Evolutionary conservation across 768 basidiomycete genomes (phyloP), one percentile per base, ranked within the genome.

Genomic region (Leccinum uliginosum): DNA sequence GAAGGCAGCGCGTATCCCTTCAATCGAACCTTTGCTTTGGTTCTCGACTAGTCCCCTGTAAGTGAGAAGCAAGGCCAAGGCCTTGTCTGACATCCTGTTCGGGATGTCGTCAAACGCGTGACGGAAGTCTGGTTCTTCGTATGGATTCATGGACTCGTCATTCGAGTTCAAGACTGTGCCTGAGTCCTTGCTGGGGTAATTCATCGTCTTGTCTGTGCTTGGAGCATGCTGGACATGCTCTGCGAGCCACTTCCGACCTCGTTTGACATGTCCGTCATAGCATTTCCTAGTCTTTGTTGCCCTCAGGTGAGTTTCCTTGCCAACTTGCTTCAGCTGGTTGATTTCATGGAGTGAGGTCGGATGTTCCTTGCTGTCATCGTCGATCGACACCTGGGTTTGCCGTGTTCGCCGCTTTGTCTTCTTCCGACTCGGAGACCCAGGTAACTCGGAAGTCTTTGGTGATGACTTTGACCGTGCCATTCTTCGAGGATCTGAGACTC

Each of bases 1-100:
- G 46, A 59, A 59, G 17, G 58, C 50, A 3, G 50, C 49, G 1
- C 6, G 19, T n/a, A 59, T 47, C 6, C 54, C 55, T 24, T 59
- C 34, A 0, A 59, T 30, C 0, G 19, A 56, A 0, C 50, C 47
- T 8, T 59, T 44, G 17, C 45, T 35, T 12, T 17, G 11, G 19
- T 46, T 46, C 45, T 46, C 21, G 11, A 11, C 11, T 11, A 46
- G 24, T 11, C 58, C 54, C 14, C 48, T 59, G 34, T 51, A 49
- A 3, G 45, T 40, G 17, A 56, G 32, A 11, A 43, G 51, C 2
- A 51, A 15, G 6, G 45, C 26, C 5, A 59, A 27, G 6, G 34
- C 54, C 38, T 43, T 23, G 12, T 46, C 45, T 15, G 45, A 46
- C 11, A 46, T 12, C 14, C 15, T 5, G 14, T 46, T 46, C 47